phyloP scores from a whole-genome alignment of 2,329 filamentous ascomycete species.

The Coniochaeta sp. region DNA sequence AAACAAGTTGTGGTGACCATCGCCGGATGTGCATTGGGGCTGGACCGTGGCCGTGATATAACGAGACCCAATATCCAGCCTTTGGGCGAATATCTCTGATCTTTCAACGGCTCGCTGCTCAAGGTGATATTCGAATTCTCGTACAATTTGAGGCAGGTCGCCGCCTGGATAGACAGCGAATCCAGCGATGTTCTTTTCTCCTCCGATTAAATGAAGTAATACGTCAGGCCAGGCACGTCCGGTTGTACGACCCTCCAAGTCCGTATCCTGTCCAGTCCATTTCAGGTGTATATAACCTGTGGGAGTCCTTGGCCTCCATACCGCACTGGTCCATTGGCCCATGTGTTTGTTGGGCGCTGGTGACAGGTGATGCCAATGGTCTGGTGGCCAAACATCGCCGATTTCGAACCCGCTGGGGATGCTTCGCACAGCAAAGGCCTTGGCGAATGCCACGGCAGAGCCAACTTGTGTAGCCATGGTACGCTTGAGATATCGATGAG shows the following conservation, averaged over 20 bases:
- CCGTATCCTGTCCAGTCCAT: background rate
- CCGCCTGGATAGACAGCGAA: too few species aligned
- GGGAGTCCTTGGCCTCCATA: background rate
- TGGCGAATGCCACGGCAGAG: background rate
- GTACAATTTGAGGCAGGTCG: too few species aligned
- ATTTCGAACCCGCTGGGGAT: background rate
- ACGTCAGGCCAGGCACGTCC: background rate
- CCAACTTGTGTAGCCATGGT: background rate
- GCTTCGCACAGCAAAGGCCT: background rate
- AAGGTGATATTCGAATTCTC: too few species aligned
- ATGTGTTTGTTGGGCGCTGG: background rate
- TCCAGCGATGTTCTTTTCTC: background rate
- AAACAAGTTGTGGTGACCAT: background rate
- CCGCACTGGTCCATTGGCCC: background rate
- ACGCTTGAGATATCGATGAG: background rate
- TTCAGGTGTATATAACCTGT: background rate
- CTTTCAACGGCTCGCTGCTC: too few species aligned
- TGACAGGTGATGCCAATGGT: background rate
- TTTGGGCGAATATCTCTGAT: background rate
- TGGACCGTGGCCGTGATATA: background rate
- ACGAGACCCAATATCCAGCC: background rate
- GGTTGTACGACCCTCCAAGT: background rate
- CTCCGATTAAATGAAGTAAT: background rate
- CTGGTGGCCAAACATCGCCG: background rate
- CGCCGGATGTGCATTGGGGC: background rate